Evolutionary conservation across 2,329 filamentous ascomycete species (phyloP), one percentile per base, ranked within the genome.

Genomic region (Neonectria faginata): DNA sequence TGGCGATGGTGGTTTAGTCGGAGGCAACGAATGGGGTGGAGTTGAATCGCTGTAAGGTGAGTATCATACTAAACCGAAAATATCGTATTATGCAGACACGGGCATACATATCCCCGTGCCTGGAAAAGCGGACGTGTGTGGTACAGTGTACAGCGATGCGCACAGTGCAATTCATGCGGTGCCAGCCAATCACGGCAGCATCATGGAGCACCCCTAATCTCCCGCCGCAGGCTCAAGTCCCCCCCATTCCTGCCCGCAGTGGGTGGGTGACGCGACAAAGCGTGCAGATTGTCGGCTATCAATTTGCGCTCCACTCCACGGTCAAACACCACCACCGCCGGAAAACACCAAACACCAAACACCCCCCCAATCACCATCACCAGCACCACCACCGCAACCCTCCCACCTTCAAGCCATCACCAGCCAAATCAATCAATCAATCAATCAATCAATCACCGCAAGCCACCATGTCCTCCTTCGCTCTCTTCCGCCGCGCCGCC

Each of bases 401-500:
- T 25, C n/a, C n/a, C 52, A 5, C 5, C 39, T 25, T 9, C 52
- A 14, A 29, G 50, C 45, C 47, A 44, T 50, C 51, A 57, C 51
- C 54, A 18, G 58, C 27, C 56, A 53, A 29, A 22, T 29, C 18
- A 27, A 20, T 29, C 18, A 27, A 31, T 22, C 47, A 29, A 22
- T 29, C 18, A 27, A 20, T 29, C 18, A 27, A 31, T 22, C 47
- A 56, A 58, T 18, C 33, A 16, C 39, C 27, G 50, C 53, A 45
- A 45, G 22, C 54, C 62, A 84, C 83, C 61, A 84, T 83, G 79
- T 84, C 83, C 63, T 80, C 82, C 67, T 80, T 83, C 80, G 77
- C 87, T 78, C 76, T 86, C 83, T 82, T 84, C 79, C 79, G 83
- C 80, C 81, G 81, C 80, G 80, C 81, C 81, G 80, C 72, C 73